Percentiles rank a stretch among this genome's conserved stretches.
Conservation (phyloP, 257 asterid species). For the Solanum chiquidenum region DNA sequence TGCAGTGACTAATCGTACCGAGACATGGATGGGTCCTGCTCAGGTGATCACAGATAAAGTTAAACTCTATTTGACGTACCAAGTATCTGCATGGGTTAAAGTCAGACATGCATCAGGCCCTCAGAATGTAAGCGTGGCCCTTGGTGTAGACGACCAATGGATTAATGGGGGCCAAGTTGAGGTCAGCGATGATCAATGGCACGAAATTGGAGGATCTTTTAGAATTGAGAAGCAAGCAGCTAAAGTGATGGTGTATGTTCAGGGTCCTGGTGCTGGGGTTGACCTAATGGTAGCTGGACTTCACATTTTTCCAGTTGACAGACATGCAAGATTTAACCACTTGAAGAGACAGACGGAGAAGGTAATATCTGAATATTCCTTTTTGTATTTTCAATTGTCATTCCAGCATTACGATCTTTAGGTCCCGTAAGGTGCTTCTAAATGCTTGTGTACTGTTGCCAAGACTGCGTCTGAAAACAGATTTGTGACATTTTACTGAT, state of each 20-base stretch:
- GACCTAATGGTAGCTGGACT: constrained; percentile 87
- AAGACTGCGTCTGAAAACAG: not conserved
- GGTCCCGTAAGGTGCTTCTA: not conserved
- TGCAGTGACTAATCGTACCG: constrained; percentile 60
- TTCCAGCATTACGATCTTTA: not conserved
- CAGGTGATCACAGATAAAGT: constrained; percentile 67
- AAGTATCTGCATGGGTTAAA: constrained; percentile 90
- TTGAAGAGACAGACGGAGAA: constrained; percentile 48
- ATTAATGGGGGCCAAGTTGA: constrained; percentile 92
- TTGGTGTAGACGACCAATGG: constrained; percentile 82
- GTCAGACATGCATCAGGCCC: constrained; percentile 49
- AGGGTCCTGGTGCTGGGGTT: constrained; percentile 75
- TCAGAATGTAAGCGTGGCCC: constrained; percentile 67
- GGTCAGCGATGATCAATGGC: constrained; percentile 67
- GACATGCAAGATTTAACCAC: constrained; percentile 49
- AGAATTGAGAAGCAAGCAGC: constrained; percentile 66
- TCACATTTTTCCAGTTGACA: constrained; percentile 68
- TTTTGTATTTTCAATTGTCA: not conserved
- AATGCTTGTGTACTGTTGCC: not conserved
- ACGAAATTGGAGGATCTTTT: constrained; percentile 81
- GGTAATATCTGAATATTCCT: constrained; percentile 25
- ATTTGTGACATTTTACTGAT: not conserved
- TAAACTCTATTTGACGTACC: constrained; percentile 70
- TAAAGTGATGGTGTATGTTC: constrained; percentile 66
- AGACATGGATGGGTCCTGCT: constrained; percentile 98